Conservation (phyloP, 768 basidiomycete genomes). For the Suillus hirtellus region DNA sequence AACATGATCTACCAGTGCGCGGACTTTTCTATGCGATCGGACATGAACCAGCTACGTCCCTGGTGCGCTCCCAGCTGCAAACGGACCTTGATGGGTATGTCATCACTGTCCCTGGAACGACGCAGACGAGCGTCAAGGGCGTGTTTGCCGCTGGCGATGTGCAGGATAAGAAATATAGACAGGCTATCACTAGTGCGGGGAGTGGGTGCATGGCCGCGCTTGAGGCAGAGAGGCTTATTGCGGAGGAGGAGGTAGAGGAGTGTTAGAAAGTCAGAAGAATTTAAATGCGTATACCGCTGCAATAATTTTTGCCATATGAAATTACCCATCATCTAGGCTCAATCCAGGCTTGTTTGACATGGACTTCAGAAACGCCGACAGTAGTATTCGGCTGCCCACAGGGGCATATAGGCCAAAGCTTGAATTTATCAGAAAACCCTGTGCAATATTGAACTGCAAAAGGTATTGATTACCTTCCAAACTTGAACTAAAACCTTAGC, state of each 20-base stretch:
- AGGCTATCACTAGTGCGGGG: conserved; percentile 93
- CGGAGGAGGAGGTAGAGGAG: conserved; percentile 76
- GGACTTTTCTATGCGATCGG: conserved; percentile 97
- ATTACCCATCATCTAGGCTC: not conserved
- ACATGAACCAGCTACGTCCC: conserved; percentile 88
- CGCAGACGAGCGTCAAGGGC: conserved; percentile 91
- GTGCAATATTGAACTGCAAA: no score
- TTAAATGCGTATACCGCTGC: not conserved
- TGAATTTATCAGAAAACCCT: no score
- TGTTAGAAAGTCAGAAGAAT: conserved; percentile 4
- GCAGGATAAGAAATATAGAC: conserved; percentile 94
- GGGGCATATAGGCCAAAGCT: no score
- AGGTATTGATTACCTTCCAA: no score
- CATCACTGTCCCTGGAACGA: conserved; percentile 92
- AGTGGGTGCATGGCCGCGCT: conserved; percentile 97
- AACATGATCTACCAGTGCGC: conserved; percentile 81
- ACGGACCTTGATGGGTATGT: conserved; percentile 96
- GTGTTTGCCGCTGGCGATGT: conserved; percentile 99
- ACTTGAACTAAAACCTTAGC: conserved; percentile 33
- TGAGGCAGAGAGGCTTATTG: conserved; percentile 89
- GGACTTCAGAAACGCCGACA: not conserved
- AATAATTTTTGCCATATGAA: not conserved
- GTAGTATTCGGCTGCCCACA: no score
- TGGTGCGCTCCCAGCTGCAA: conserved; percentile 86
- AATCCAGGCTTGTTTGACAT: not conserved